phyloP scores from a whole-genome alignment of 176 grass and related monocot genomes.

The Aechmea fasciata region DNA sequence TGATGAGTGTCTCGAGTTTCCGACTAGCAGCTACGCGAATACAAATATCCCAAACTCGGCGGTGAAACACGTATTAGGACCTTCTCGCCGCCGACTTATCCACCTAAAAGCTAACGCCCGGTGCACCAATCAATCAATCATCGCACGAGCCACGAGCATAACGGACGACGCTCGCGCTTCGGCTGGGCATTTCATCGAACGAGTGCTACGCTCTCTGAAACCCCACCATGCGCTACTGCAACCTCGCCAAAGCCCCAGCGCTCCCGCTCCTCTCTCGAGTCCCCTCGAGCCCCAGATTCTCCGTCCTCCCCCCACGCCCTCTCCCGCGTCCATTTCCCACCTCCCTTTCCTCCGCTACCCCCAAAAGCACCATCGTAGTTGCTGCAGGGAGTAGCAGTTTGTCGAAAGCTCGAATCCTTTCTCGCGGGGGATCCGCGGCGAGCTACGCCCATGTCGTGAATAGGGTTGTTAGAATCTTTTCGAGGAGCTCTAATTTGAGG shows the following conservation, averaged over 20 bases:
- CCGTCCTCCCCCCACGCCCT: slow-evolving; percentile 8
- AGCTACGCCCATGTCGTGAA: too few species aligned
- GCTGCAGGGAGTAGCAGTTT: background rate
- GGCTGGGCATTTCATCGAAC: slow-evolving; percentile 37
- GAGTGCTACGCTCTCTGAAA: slow-evolving; percentile 9
- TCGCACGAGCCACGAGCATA: background rate
- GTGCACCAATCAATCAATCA: background rate
- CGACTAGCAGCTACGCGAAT: too few species aligned
- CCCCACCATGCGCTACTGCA: slow-evolving; percentile 48
- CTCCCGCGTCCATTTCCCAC: background rate
- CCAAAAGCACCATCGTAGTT: background rate
- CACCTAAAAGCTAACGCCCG: background rate
- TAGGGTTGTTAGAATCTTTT: background rate
- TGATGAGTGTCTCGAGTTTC: too few species aligned
- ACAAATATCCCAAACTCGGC: too few species aligned
- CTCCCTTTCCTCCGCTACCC: too few species aligned
- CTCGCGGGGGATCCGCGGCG: too few species aligned
- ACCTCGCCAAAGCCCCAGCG: slow-evolving; percentile 46
- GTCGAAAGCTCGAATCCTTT: background rate
- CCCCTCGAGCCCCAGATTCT: slow-evolving; percentile 21
- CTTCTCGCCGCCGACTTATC: background rate
- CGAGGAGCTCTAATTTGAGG: background rate
- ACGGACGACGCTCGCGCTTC: background rate
- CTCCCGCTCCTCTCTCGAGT: slow-evolving; percentile 39
- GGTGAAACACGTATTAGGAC: too few species aligned